Conservation (phyloP, 2,329 filamentous ascomycete genomes). For the Neofusicoccum umdonicola region DNA sequence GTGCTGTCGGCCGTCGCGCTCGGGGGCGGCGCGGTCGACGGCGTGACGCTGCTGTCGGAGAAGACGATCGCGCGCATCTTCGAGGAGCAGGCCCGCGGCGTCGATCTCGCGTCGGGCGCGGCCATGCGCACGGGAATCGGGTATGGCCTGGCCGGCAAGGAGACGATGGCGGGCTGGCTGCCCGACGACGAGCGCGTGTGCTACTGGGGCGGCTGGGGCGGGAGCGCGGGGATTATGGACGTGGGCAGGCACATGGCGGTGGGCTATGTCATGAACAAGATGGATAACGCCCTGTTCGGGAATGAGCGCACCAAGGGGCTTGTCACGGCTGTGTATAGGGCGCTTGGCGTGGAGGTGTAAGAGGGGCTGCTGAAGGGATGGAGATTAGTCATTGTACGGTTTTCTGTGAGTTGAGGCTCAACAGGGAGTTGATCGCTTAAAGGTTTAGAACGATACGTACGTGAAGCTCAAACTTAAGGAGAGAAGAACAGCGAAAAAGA, state of each 20-base stretch:
- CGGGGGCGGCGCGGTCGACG: slow-evolving; percentile 31
- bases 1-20: slow-evolving; percentile 43
- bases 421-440: too few species aligned
- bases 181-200: neutral
- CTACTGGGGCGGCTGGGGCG: slow-evolving; percentile 26
- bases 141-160: neutral
- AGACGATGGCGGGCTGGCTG: neutral
- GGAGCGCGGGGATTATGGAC: slow-evolving; percentile 22
- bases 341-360: neutral
- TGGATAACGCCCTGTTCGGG: slow-evolving; percentile 17
- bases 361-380: too few species aligned
- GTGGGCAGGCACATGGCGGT: slow-evolving; percentile 21
- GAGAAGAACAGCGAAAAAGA: too few species aligned
- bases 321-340: neutral
- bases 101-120: neutral
- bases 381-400: too few species aligned
- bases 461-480: too few species aligned
- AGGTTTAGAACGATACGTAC: too few species aligned
- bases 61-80: neutral
- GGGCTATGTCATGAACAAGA: slow-evolving; percentile 24
- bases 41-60: slow-evolving; percentile 37
- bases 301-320: neutral
- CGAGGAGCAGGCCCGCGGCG: neutral
- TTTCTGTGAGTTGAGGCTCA: too few species aligned
- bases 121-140: neutral